A percentile compares a stretch with the other conserved stretches of the same genome.
These are phyloP conservation scores for Pseudogymnoascus sp. DNA, from an alignment of 2,329 filamentous ascomycete genomes.

Conservation along the genomic window DNA sequence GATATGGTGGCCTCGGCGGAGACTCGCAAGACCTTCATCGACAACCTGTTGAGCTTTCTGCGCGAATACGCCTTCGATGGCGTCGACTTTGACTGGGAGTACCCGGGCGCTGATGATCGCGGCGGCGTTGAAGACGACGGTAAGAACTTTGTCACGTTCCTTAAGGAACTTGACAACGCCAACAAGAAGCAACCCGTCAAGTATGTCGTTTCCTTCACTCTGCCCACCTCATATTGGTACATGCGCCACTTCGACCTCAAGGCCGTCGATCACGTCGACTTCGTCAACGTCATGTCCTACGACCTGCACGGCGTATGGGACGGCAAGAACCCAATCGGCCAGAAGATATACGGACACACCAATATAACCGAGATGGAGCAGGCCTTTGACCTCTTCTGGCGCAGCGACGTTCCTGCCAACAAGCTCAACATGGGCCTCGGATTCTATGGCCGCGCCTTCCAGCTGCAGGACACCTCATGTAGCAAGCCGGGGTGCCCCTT, in stretches of 20 bases:
- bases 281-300: conserved; percentile 23
- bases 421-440: conserved; percentile 40
- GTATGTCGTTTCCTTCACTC: conserved; percentile 25
- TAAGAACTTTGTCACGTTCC: conserved; percentile 30
- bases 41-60: conserved; percentile 31
- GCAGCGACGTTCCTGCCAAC: conserved; percentile 33
- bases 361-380: conserved; percentile 41
- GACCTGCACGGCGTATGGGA: conserved; percentile 32
- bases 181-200: conserved; percentile 13
- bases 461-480: conserved; percentile 20
- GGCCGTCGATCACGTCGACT: conserved; percentile 18
- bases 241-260: too few species aligned
- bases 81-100: conserved; percentile 36
- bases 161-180: conserved; percentile 24
- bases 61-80: conserved; percentile 29
- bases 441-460: conserved; percentile 37
- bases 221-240: conserved; percentile 29
- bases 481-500: conserved; percentile 23
- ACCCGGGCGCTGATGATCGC: conserved; percentile 31
- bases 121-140: conserved; percentile 27
- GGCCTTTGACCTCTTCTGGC: conserved; percentile 39
- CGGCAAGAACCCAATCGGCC: conserved; percentile 25
- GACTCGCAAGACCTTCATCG: conserved; percentile 31
- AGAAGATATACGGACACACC: conserved; percentile 34
- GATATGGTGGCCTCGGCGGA: conserved; percentile 7